These are phyloP conservation scores for Tarenaya hassleriana DNA, from an alignment of 345 rosid species.

Conservation along the genomic window DNA sequence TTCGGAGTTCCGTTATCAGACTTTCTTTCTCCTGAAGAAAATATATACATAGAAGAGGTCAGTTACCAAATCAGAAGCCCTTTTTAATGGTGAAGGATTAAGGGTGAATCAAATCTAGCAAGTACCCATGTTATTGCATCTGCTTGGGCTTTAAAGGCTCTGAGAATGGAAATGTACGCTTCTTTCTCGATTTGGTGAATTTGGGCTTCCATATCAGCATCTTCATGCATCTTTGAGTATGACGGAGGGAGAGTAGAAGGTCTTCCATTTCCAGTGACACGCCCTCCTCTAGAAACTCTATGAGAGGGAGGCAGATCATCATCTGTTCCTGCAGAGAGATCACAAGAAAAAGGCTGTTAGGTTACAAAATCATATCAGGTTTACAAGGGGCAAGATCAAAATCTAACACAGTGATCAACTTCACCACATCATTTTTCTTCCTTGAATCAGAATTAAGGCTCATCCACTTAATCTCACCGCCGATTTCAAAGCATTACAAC, in stretches of 20 bases:
- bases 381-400: background rate
- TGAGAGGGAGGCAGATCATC: too few relatives aligned
- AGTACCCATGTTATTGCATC: slow-evolving; percentile 95
- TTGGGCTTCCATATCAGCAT: slow-evolving; percentile 69
- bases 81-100: slow-evolving; percentile 21
- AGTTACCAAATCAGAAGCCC: slow-evolving; percentile 27
- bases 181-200: slow-evolving; percentile 87
- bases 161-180: slow-evolving; percentile 68
- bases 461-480: too few relatives aligned
- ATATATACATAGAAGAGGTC: slow-evolving; percentile 30
- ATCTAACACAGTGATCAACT: too few relatives aligned
- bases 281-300: too few relatives aligned
- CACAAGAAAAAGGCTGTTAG: too few relatives aligned
- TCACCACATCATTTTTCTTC: too few relatives aligned
- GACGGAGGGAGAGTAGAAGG: too few relatives aligned
- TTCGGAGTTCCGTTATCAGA: slow-evolving; percentile 77
- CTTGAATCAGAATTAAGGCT: too few relatives aligned
- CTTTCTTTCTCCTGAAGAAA: slow-evolving; percentile 81
- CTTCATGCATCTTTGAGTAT: too few relatives aligned
- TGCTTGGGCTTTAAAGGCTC: slow-evolving; percentile 94
- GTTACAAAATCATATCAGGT: background rate
- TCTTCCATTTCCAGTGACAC: too few relatives aligned
- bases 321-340: too few relatives aligned
- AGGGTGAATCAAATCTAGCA: slow-evolving; percentile 8
- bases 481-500: too few relatives aligned